phyloP scores from a whole-genome alignment of 345 rosid genomes.

The Theobroma cacao region DNA sequence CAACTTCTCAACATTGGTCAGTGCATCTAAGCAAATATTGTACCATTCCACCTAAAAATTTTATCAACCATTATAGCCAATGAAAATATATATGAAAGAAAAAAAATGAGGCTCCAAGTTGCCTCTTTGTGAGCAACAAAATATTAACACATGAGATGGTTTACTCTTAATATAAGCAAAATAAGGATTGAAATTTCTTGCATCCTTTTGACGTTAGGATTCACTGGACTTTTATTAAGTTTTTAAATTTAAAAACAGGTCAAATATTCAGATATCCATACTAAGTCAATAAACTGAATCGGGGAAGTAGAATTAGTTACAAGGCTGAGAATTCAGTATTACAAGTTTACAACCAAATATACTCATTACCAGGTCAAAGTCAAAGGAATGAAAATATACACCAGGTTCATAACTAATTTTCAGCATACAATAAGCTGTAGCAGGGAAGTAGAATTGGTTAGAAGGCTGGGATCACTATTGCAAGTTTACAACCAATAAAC shows the following conservation, averaged over 20 bases:
- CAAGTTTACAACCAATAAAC: background rate
- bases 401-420: background rate
- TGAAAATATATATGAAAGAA: background rate
- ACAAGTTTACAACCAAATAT: background rate
- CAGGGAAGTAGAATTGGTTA: background rate
- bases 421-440: background rate
- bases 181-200: background rate
- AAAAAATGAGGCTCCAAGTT: background rate
- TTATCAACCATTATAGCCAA: constrained; percentile 15
- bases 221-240: too few species aligned
- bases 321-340: background rate
- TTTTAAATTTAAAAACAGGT: too few species aligned
- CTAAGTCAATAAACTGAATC: too few species aligned
- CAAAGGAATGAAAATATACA: background rate
- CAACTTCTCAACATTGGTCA: constrained; percentile 65
- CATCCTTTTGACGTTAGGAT: background rate
- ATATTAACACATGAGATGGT: background rate
- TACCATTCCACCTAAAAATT: constrained; percentile 77
- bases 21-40: constrained; percentile 67
- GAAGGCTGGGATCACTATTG: background rate
- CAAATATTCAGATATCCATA: background rate
- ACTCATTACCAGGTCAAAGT: background rate
- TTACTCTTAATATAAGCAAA: background rate
- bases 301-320: too few species aligned
- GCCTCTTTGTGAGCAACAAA: constrained; percentile 1